Percentiles rank a stretch among this genome's conserved stretches.
phyloP scores from a whole-genome alignment of 176 grass and related monocot genomes.

The Melocanna baccifera region DNA sequence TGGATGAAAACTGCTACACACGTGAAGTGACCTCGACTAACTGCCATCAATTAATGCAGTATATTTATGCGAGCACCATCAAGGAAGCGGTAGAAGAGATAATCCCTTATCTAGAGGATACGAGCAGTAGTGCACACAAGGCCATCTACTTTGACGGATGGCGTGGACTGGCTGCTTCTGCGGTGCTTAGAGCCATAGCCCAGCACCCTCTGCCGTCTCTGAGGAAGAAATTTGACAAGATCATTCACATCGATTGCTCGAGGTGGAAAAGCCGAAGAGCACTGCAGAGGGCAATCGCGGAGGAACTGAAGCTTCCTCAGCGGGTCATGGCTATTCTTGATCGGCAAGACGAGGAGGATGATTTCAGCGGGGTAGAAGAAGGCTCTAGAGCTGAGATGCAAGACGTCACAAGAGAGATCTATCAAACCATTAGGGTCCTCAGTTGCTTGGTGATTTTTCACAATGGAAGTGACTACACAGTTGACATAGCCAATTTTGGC shows the following conservation, averaged over 20 bases:
- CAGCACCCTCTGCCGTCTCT: fast-evolving
- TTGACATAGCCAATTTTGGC: not conserved
- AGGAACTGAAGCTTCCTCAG: not conserved
- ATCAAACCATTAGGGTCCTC: fast-evolving
- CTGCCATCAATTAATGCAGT: not conserved
- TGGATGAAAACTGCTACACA: not conserved
- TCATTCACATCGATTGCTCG: not conserved
- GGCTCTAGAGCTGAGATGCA: fast-evolving
- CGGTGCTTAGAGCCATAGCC: not conserved
- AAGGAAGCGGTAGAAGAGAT: fast-evolving
- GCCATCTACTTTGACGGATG: not conserved
- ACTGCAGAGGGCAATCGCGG: not conserved
- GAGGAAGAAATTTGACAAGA: not conserved
- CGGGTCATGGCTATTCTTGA: not conserved
- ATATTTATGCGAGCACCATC: fast-evolving
- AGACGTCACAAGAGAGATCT: not conserved
- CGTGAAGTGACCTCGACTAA: not conserved
- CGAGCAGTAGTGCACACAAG: not conserved
- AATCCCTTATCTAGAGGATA: not conserved
- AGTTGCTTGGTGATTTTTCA: not conserved
- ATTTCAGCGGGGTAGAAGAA: not conserved
- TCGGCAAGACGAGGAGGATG: not conserved
- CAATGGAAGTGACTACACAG: fast-evolving
- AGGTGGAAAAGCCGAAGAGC: not conserved
- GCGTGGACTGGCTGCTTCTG: not conserved